Percentiles rank a stretch among this genome's conserved stretches.
Conservation (phyloP, 2,329 filamentous ascomycete species). For the Exophiala oligosperma region DNA sequence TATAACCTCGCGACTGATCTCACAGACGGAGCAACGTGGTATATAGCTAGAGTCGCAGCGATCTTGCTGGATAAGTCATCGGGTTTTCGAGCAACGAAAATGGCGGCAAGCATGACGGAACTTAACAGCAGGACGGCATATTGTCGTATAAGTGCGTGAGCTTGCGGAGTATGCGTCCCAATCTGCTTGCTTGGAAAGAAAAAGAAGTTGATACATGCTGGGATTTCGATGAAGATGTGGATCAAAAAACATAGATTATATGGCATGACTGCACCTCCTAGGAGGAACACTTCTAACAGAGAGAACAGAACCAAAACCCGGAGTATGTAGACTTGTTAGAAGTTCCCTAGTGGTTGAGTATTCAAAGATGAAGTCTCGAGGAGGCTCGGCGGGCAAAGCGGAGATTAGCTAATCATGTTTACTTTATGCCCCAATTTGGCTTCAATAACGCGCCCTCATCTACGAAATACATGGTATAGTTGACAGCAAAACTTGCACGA, state of each 20-base stretch:
- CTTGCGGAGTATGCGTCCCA: slow-evolving; percentile 33
- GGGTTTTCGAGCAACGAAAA: slow-evolving; percentile 32
- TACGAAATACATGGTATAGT: neutral
- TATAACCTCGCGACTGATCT: slow-evolving; percentile 30
- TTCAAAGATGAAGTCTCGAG: neutral
- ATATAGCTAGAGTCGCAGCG: slow-evolving; percentile 36
- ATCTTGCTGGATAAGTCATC: slow-evolving; percentile 34
- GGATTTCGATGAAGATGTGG: slow-evolving; percentile 38
- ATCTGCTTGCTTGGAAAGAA: slow-evolving; percentile 35
- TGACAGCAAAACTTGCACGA: neutral
- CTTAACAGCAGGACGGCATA: slow-evolving; percentile 40
- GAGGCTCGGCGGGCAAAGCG: neutral
- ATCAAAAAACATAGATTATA: slow-evolving; percentile 30
- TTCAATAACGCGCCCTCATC: slow-evolving; percentile 6
- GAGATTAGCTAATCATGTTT: slow-evolving; percentile 8
- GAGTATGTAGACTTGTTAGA: neutral
- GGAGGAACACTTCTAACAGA: too few species aligned
- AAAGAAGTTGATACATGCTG: slow-evolving; percentile 40
- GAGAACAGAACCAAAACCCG: too few species aligned
- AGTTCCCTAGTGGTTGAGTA: neutral
- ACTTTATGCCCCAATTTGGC: slow-evolving; percentile 7
- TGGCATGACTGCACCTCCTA: neutral
- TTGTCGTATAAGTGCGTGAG: slow-evolving; percentile 39
- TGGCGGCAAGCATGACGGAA: slow-evolving; percentile 36
- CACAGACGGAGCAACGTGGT: slow-evolving; percentile 37